Conservation (phyloP, 495 filamentous ascomycete species). For the Penicillium daleae region DNA sequence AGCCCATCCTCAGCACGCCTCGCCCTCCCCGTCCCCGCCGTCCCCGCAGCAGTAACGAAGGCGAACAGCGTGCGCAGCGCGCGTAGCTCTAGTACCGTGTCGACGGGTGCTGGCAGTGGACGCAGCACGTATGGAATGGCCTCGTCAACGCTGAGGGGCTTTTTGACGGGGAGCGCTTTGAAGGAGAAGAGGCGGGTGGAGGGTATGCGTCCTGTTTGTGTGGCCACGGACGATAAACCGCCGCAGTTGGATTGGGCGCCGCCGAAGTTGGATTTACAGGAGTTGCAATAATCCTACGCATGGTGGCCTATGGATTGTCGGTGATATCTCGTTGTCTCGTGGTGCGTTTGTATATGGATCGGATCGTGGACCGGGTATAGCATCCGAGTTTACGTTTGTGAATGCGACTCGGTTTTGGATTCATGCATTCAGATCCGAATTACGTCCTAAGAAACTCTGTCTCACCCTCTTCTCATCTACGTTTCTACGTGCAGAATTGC, state of each 20-base stretch:
- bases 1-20: conserved; percentile 31
- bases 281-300: conserved; percentile 33
- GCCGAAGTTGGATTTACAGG: conserved; percentile 44
- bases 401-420: no score
- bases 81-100: conserved; percentile 47
- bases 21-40: conserved; percentile 43
- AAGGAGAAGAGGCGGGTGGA: conserved; percentile 41
- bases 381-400: no score
- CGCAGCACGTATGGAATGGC: conserved; percentile 47
- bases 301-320: neutral
- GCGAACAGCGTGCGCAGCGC: conserved; percentile 47
- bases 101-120: conserved; percentile 44
- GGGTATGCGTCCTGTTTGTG: conserved; percentile 38
- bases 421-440: conserved; percentile 3
- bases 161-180: conserved; percentile 37
- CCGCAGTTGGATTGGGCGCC: conserved; percentile 50
- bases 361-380: no score
- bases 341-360: neutral
- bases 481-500: neutral
- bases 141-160: conserved; percentile 46
- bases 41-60: conserved; percentile 36
- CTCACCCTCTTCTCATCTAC: neutral
- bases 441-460: no score
- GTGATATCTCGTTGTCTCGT: no score
- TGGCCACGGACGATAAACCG: conserved; percentile 39